A percentile compares a stretch with the other conserved stretches of the same genome.
Conservation (phyloP, 208 protist genomes). For the Eutreptiella sp. region DNA sequence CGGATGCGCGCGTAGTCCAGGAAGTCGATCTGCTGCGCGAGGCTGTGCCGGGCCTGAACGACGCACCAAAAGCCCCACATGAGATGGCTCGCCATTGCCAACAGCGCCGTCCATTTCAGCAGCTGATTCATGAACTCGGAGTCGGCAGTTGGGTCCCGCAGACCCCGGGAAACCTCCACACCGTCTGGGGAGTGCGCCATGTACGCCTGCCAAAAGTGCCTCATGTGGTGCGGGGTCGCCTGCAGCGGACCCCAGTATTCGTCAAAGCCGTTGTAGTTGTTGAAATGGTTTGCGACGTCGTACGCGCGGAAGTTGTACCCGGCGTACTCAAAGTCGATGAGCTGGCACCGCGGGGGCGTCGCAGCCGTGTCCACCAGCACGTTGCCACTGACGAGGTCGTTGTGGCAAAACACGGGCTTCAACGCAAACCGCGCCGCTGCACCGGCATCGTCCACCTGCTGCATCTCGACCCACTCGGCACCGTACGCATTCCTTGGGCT, state of each 20-base stretch:
- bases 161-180: no score
- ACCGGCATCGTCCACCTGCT: no score
- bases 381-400: constrained; percentile 78
- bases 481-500: no score
- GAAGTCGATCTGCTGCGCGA: constrained; percentile 71
- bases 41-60: constrained; percentile 75
- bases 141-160: no score
- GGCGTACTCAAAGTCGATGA: constrained; percentile 88
- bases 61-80: constrained; percentile 73
- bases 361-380: constrained; percentile 54
- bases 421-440: not conserved
- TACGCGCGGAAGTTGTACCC: constrained; percentile 72
- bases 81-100: constrained; percentile 68
- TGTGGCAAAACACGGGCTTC: constrained; percentile 48
- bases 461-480: no score
- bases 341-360: no score
- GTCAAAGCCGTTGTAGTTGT: constrained; percentile 77
- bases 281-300: constrained; percentile 83
- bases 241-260: constrained; percentile 71
- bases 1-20: constrained; percentile 60
- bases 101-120: constrained; percentile 55
- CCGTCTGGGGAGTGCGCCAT: constrained; percentile 51
- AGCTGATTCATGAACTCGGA: constrained; percentile 28
- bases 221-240: constrained; percentile 57
- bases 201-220: constrained; percentile 59